These are phyloP conservation scores for Filosporella fistucella DNA, from an alignment of 495 filamentous ascomycete genomes.

Conservation along the genomic window DNA sequence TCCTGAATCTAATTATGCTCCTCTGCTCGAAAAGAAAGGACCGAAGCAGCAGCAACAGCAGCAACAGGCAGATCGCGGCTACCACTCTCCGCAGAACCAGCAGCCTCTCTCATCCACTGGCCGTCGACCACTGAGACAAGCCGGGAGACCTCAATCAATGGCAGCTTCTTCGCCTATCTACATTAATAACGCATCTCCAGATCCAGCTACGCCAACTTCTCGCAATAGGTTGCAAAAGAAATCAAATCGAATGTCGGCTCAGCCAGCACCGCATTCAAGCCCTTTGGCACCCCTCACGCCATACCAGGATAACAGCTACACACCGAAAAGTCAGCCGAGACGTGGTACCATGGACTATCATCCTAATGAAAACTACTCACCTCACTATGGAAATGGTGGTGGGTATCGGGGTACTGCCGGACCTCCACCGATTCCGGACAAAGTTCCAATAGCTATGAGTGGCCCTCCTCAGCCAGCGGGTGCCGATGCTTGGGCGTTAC, in stretches of 20 bases:
- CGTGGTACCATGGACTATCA: conserved; percentile 16
- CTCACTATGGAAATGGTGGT: conserved; percentile 23
- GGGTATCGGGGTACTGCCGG: conserved; percentile 21
- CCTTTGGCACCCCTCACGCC: conserved; percentile 40
- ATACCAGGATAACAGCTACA: conserved; percentile 32
- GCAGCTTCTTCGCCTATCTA: conserved; percentile 16
- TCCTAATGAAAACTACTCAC: conserved; percentile 34
- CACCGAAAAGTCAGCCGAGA: conserved; percentile 21
- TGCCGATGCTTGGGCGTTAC: conserved; percentile 56
- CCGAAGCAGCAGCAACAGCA: conserved; percentile 35
- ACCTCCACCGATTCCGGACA: conserved; percentile 67
- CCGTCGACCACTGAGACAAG: conserved; percentile 19
- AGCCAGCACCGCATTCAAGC: conserved; percentile 31
- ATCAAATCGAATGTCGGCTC: conserved; percentile 33
- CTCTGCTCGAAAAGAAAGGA: conserved; percentile 80
- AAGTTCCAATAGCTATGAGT: conserved; percentile 53
- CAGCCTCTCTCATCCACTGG: conserved; percentile 35
- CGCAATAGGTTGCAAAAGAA: conserved; percentile 65
- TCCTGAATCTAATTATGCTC: conserved; percentile 86
- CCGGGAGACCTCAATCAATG: conserved; percentile 29
- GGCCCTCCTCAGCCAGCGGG: conserved; percentile 20
- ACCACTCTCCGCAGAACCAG: conserved; percentile 34
- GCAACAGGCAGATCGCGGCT: conserved; percentile 45
- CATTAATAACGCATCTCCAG: conserved; percentile 18
- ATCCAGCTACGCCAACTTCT: conserved; percentile 27